Evolutionary conservation across 129 eudicot genomes (phyloP), one percentile per base, ranked within the genome.

Genomic region (Erigeron canadensis): DNA sequence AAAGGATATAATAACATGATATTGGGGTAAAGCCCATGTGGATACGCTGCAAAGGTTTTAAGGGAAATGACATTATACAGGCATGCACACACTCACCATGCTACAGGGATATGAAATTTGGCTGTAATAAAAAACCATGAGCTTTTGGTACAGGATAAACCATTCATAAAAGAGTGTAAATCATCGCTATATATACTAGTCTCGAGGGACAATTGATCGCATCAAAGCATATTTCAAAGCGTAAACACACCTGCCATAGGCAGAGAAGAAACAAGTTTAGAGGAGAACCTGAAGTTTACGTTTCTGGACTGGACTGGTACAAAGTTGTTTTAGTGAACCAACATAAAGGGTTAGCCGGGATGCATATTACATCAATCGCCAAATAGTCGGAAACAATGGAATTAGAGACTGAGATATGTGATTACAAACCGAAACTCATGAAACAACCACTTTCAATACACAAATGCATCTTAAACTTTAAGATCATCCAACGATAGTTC

Each of bases 401-500:
- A 66, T 37, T 62, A 45, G 63, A 56, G 23, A 50, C 53, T 43
- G 51, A 48, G 72, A 41, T 70, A 56, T 70, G 57, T 51, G 57
- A 77, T 71, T 69, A 69, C 84, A 80, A 70, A 74, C 71, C 54
- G 39, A 71, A 84, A 74, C 59, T 42, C 69, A 61, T 43, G 83
- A 72, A 66, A 67, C 41, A 61, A 47, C 37, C 44, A 73, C 75
- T 53, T 46, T 38, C 8, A 21, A 22, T 46, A 2, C 51, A 71
- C 11, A 75, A 40, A 45, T 38, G 45, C 39, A 63, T 66, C 13
- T 62, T 80, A 89, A 47, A 89, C 86, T 53, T 86, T 82, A 41
- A 89, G 83, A 78, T 89, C 93, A 68, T 84, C 93, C 76, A 89
- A 57, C 13, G 96, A 86, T 58, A 86, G 78, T 38, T 84, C 96